phyloP scores from a whole-genome alignment of 2,329 filamentous ascomycete species.

The Diplodia seriata region DNA sequence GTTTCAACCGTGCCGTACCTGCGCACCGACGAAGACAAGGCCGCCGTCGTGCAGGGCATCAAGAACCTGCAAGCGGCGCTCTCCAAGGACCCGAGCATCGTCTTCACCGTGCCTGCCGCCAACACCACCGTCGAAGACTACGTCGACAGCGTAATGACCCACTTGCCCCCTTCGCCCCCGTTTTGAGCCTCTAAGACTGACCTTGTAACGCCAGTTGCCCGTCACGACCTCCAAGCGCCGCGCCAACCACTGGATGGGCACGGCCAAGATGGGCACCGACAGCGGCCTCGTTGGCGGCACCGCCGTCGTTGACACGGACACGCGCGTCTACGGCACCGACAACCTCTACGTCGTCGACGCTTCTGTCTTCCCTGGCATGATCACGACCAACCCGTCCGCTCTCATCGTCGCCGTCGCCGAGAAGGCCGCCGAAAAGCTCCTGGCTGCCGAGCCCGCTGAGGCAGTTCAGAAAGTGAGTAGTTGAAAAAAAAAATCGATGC shows the following conservation, averaged over 20 bases:
- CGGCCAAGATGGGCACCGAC: conserved; percentile 61
- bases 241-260: conserved; percentile 60
- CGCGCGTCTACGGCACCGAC: conserved; percentile 56
- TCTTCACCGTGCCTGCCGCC: conserved; percentile 51
- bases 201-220: conserved; percentile 37
- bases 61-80: conserved; percentile 65
- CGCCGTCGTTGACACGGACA: conserved; percentile 58
- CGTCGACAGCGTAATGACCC: conserved; percentile 52
- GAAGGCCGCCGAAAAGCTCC: conserved; percentile 49
- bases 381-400: conserved; percentile 48
- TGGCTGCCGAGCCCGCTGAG: conserved; percentile 32
- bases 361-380: conserved; percentile 54
- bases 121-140: conserved; percentile 63
- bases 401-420: conserved; percentile 48
- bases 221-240: conserved; percentile 49
- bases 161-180: conserved; percentile 17
- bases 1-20: conserved; percentile 68
- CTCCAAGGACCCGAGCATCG: conserved; percentile 61
- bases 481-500: conserved; percentile 1
- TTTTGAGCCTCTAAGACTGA: conserved; percentile 1
- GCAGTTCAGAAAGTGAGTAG: conserved; percentile 33
- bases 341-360: conserved; percentile 58
- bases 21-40: conserved; percentile 62
- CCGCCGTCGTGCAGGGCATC: conserved; percentile 69
- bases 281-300: conserved; percentile 52